Evolutionary conservation across 768 basidiomycete species (phyloP), one percentile per base, ranked within the genome.

Genomic region (Kwoniella sp.): DNA sequence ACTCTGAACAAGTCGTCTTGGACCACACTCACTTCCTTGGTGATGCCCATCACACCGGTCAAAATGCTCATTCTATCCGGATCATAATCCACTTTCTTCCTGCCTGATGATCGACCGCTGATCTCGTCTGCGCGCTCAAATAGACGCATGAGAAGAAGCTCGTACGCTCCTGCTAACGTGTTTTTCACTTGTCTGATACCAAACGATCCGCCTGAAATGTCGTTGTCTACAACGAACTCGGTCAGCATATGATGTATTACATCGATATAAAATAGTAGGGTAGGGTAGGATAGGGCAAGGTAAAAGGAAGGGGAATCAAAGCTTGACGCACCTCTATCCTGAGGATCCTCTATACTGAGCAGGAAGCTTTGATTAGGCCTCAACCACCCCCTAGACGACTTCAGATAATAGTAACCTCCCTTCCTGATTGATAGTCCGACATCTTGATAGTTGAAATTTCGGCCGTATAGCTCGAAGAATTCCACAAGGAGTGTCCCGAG

Each of bases 391-490:
- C 91, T 81, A 61, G 85, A 83, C 57, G 83, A 81, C 80, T 97
- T 98, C 79, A 82, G 85, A 74, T 88, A 98, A 81, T 98, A 98
- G 30, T 85, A 87, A 19, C 96, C 96, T 2, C 93, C 91, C 36
- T 90, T 85, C 44, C 89, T 85, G 22, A 98, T 78, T 13, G 91
- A 92, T 67, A 99, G 91, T 9, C 95, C 95, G 19, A 88, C 87
- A 73, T 90, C 87, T 58, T 88, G 86, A 70, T 92, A 96, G 79
- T 94, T 93, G 85, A 97, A 98, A 78, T 87, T 87, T 53, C 84
- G 83, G 17, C 94, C 95, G 78, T 98, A 98, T 13, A 95, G 83
- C 83, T 98, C 94, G 74, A 98, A 96, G 77, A 98, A 97, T 80
- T 99, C 96, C 83, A 97, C 86, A 49, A 96, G 85, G 58, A 99